These are phyloP conservation scores for Hibiscus tridactylites DNA, from an alignment of 345 rosid genomes.

Conservation along the genomic window DNA sequence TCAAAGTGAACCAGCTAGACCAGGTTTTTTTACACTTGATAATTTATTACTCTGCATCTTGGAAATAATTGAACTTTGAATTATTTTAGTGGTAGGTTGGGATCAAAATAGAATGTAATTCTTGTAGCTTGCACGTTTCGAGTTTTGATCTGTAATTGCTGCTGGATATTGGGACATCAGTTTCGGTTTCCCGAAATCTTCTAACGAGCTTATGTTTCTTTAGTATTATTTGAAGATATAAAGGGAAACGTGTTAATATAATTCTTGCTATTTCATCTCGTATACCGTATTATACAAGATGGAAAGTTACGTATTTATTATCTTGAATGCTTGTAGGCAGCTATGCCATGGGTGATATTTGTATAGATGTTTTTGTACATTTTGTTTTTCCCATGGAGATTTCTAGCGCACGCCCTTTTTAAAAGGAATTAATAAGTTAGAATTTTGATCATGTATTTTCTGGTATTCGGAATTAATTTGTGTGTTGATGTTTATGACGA, in stretches of 20 bases:
- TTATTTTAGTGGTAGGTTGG: background rate
- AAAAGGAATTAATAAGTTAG: background rate
- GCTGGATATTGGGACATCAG: background rate
- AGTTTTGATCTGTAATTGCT: background rate
- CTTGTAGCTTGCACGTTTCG: background rate
- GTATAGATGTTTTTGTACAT: background rate
- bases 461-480: background rate
- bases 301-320: background rate
- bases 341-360: background rate
- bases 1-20: background rate
- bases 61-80: background rate
- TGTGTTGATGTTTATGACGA: background rate
- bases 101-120: background rate
- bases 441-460: background rate
- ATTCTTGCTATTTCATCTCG: background rate
- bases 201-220: background rate
- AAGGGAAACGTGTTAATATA: background rate
- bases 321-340: background rate
- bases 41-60: background rate
- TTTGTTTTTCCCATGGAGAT: background rate
- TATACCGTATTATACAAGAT: background rate
- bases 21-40: background rate
- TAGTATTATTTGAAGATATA: background rate
- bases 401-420: background rate
- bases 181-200: background rate